Evolutionary conservation across 176 grass and related monocot genomes (phyloP), one percentile per base, ranked within the genome.

Genomic region (Musa beccarii): DNA sequence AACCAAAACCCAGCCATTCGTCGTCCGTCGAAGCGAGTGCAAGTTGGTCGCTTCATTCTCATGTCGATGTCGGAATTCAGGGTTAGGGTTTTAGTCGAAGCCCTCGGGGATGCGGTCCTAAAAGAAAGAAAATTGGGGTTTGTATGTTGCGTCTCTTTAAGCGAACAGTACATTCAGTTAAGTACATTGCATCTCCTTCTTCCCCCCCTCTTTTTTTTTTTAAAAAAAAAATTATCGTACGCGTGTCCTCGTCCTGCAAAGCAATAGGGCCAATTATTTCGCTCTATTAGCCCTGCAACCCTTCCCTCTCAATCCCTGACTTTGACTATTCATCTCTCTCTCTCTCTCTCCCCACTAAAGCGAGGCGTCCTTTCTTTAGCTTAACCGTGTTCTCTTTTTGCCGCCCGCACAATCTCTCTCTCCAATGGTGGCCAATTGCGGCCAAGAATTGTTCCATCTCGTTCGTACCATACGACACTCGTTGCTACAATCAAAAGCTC

Each of bases 141-240:
- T 66, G 64, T 51, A 59, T 72, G 49, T 71, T 53, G 70, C 23
- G 82, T 79, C 82, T 79, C 76, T 79, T 66, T 75, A 55, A 69
- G 66, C 68, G 76, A 79, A 72, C 68, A 84, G 75, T 84, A 68
- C 66, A 26, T 51, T 83, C 81, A 83, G 81, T 51, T 52, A 70
- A 54, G 82, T 84, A 79, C 81, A 49, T 74, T 23, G 68, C 69
- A 65, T 24, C 59, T 20, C 67, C 61, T 53, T 84, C 49, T 67
- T 22, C 22, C n/a, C n/a, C n/a, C n/a, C n/a, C 22, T 22, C 0
- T 22, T 22, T 22, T 22, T 22, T 22, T 22, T 22, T 22, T 0
- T 22, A 22, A 22, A n/a, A n/a, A n/a, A n/a, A n/a, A n/a, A n/a
- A 22, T 22, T 15, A 19, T 74, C 50, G 24, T 84, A 75, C 82